Percentiles rank a stretch among this genome's conserved stretches.
phyloP scores from a whole-genome alignment of 371 early-diverging fungal species.

The Choanephora cucurbitarum region DNA sequence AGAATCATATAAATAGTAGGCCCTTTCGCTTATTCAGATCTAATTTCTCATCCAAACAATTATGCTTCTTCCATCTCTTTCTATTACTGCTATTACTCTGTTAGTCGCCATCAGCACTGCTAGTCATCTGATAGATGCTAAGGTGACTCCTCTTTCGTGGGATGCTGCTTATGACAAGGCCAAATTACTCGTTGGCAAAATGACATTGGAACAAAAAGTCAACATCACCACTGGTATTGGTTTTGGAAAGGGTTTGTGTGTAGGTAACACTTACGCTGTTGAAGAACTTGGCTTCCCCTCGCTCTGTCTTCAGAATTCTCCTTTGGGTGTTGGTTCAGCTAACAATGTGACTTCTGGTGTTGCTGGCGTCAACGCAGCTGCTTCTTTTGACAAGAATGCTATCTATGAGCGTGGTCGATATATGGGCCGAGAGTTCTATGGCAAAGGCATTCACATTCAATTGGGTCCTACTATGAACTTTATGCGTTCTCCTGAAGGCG shows the following conservation, averaged over 20 bases:
- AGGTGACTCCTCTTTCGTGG: constrained; percentile 26
- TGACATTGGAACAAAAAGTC: constrained; percentile 44
- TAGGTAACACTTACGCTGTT: constrained; percentile 49
- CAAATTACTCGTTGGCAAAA: constrained; percentile 24
- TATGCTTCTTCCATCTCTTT: constrained; percentile 21
- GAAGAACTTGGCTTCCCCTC: constrained; percentile 51
- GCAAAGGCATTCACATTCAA: constrained; percentile 50
- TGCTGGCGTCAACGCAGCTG: constrained; percentile 53
- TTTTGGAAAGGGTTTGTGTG: constrained; percentile 34
- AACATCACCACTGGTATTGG: constrained; percentile 52
- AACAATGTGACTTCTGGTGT: constrained; percentile 48
- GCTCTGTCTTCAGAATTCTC: constrained; percentile 60
- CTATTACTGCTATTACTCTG: constrained; percentile 12
- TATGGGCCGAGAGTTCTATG: constrained; percentile 55
- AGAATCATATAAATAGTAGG: neutral
- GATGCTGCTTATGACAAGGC: constrained; percentile 41
- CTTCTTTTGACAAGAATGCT: constrained; percentile 51
- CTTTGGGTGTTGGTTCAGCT: constrained; percentile 52
- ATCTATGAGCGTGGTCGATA: constrained; percentile 48
- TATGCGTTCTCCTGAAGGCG: constrained; percentile 48
- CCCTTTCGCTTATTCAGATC: too few relatives aligned
- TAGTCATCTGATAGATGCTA: constrained; percentile 5
- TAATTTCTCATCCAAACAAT: neutral
- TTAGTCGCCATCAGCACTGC: neutral
- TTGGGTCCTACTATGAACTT: constrained; percentile 58